Conservation (phyloP, 1,284 basidiomycete genomes). For the Fomitopsis palustris region DNA sequence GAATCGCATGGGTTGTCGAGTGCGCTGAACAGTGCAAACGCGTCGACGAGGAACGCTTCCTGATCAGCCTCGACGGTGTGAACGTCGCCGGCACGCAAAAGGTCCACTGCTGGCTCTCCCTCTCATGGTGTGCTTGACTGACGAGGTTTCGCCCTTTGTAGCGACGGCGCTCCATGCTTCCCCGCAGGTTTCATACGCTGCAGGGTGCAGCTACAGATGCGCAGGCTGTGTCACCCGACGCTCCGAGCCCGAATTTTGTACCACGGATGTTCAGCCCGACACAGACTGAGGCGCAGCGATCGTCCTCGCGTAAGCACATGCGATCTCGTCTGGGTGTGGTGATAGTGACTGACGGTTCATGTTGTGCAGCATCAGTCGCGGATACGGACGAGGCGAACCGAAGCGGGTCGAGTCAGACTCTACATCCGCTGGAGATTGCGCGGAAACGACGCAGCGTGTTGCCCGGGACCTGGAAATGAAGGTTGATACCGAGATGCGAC, state of each 20-base stretch:
- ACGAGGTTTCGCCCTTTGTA: conserved; percentile 19
- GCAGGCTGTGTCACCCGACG: neutral
- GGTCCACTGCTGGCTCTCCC: conserved; percentile 36
- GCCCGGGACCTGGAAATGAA: neutral
- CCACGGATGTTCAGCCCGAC: neutral
- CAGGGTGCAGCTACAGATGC: neutral
- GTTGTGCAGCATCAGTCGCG: neutral
- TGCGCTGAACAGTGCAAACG: conserved; percentile 69
- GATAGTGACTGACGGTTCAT: neutral
- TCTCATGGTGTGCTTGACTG: neutral
- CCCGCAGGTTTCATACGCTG: conserved; percentile 41
- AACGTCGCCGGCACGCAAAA: conserved; percentile 67
- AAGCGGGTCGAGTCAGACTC: conserved; percentile 4
- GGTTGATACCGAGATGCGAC: neutral
- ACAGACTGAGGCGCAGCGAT: conserved; percentile 5
- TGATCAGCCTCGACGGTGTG: conserved; percentile 65
- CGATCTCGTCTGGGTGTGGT: conserved; percentile 16
- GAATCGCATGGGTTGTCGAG: conserved; percentile 90
- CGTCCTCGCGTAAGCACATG: neutral
- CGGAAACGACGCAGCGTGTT: conserved; percentile 43
- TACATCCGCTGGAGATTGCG: conserved; percentile 57
- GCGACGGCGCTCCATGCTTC: conserved; percentile 67
- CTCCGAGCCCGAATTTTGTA: neutral
- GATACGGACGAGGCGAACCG: neutral
- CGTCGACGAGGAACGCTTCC: conserved; percentile 65